A percentile compares a stretch with the other conserved stretches of the same genome.
Conservation (phyloP, 2,329 filamentous ascomycete genomes). For the Arachnomyces sp. region DNA sequence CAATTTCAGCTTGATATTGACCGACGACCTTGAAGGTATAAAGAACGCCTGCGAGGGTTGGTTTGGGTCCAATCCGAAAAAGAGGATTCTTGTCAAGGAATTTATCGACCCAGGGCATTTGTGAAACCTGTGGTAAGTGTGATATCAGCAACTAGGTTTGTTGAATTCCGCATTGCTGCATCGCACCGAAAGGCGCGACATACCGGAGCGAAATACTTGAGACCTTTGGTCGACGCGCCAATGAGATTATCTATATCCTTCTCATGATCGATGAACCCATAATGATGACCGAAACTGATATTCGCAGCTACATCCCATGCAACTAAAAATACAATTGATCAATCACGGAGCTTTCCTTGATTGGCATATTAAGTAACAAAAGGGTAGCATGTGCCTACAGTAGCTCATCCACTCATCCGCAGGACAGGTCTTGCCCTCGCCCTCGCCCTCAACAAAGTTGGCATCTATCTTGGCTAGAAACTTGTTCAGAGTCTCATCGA, state of each 20-base stretch:
- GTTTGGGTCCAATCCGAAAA: constrained; percentile 17
- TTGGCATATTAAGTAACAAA: too few relatives aligned
- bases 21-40: too few relatives aligned
- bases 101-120: constrained; percentile 22
- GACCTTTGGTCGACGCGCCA: constrained; percentile 14
- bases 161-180: too few relatives aligned
- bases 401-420: constrained; percentile 37
- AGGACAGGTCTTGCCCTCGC: constrained; percentile 23
- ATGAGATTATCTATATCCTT: constrained; percentile 20
- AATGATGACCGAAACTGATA: constrained; percentile 19
- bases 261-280: constrained; percentile 21
- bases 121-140: background rate
- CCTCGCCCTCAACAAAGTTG: constrained; percentile 22
- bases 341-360: background rate
- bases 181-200: too few relatives aligned
- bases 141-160: too few relatives aligned
- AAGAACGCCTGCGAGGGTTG: constrained; percentile 10
- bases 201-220: constrained; percentile 21
- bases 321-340: constrained; percentile 1
- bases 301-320: constrained; percentile 21
- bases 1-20: too few relatives aligned
- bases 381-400: constrained; percentile 24
- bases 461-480: constrained; percentile 27
- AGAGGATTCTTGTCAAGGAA: constrained; percentile 24
- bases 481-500: constrained; percentile 23